Base-by-base conservation (phyloP, 164 flowering plant genomes). In the Tetracentron sinense region DNA sequence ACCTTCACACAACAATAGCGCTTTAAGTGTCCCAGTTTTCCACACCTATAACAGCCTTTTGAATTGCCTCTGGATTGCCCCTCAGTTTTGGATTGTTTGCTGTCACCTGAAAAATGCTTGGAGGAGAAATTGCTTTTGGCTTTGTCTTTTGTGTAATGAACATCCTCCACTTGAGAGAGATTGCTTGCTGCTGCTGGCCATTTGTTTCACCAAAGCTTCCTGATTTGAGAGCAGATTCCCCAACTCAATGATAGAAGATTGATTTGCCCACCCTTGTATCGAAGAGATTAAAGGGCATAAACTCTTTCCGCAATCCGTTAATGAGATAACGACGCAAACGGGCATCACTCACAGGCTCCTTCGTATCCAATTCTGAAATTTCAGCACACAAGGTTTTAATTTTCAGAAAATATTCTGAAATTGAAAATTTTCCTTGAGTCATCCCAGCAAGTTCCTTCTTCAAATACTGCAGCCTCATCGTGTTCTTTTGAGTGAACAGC, bases 401-500 rank as follows among this genome's bases (percentile, higher is more conserved):
- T 25, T 38, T 64, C 19, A 42, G 42, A 8, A 42, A 54, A 54
- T 64, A 64, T 48, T 64, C 60, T 15, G 29, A 14, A 42, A 64
- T 54, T 8, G 67, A 54, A n/a, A n/a, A n/a, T n/a, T 35, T 44
- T n/a, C 55, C 55, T 54, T 70, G 73, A 20, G 38, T 51, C 28
- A 65, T 15, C 25, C 31, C 28, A 25, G 63, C 46, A 23, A 70
- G 30, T 54, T 70, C 57, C 49, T 70, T 70, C 57, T 65, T 69
- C 30, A 65, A 48, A 23, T 26, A 42, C 22, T 72, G 64, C 29
- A 67, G 44, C 51, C 66, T 55, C 38, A 59, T 38, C 7, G 60
- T 65, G 23, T 71, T 65, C 51, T 65, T 71, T 53, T 50, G 58
- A 23, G 70, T 31, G 27, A 71, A 71, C 30, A 71, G 55, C 22